Base-by-base conservation (phyloP, 306 rosid genomes). In the Cucumis melo region DNA sequence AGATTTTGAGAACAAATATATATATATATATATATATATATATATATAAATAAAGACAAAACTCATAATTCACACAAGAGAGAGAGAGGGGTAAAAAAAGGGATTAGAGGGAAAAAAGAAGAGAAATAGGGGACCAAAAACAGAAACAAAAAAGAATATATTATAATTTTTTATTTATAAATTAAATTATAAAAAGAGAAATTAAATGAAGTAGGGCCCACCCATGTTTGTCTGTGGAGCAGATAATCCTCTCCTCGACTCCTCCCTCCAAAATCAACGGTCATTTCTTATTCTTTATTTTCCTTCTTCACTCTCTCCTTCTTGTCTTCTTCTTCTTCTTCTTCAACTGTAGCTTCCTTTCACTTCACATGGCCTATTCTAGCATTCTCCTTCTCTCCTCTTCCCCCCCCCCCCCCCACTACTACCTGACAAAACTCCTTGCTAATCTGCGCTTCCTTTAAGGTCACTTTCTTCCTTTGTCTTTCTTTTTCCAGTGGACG, bases 401-500 rank as follows among this genome's bases (percentile, higher is more conserved):
- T 32, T 32, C 29, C 29, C 29, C 61, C 6, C 73, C 12, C 3
- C 29, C 29, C 29, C 61, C 6, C 73, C 12, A 7, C 10, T 5
- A 12, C 61, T 48, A 19, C 64, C 1, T 1, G 68, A 75, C 70
- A 75, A 75, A 0, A 58, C 17, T 21, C 14, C 5, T 6, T 21
- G 56, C 66, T 75, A 75, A 75, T 3, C 21, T 75, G 78, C 70
- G 50, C 86, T 56, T 73, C 76, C 80, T 64, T 64, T 41, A 58
- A 53, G 60, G 79, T 78, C 82, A 4, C 77, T 73, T 73, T 73
- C 77, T 42, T 51, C 56, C 17, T 2, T 44, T 12, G 13, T 1
- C 54, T 32, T 32, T 4, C 36, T 32, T 32, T 3, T 32, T 32
- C 36, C 36, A 32, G 3, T 32, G 36, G 36, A 32, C 36, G 36